These are phyloP conservation scores for Zoysia japonica DNA, from an alignment of 176 grass and related monocot species.

Conservation along the genomic window DNA sequence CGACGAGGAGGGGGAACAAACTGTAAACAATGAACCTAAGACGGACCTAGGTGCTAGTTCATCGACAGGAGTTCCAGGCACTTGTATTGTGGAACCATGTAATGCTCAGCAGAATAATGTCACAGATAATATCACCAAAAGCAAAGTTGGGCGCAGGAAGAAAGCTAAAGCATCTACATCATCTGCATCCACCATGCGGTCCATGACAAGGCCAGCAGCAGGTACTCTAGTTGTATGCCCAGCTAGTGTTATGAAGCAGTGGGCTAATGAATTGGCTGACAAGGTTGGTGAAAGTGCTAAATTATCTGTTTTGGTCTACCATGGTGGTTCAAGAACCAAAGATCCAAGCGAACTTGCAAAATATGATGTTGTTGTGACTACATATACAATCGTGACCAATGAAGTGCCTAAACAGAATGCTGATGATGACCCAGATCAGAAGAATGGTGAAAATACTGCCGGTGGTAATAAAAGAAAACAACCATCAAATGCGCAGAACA, in stretches of 20 bases:
- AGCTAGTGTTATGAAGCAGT: conserved; percentile 92
- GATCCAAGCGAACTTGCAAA: conserved; percentile 76
- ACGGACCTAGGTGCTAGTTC: conserved; percentile 41
- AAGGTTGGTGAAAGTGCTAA: conserved; percentile 70
- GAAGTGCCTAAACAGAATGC: conserved; percentile 92
- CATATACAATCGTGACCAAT: conserved; percentile 94
- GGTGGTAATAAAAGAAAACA: conserved; percentile 76
- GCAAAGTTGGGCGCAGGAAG: conserved; percentile 43
- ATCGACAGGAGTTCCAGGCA: conserved; percentile 26
- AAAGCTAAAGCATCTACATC: conserved; percentile 48
- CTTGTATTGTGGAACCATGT: conserved; percentile 23
- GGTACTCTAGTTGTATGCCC: conserved; percentile 96
- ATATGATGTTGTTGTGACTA: conserved; percentile 94
- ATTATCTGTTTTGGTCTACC: conserved; percentile 89
- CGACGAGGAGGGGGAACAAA: conserved; percentile 49
- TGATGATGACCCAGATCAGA: conserved; percentile 68
- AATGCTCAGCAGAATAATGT: conserved; percentile 23
- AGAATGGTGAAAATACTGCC: conserved; percentile 74
- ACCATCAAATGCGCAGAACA: conserved; percentile 36
- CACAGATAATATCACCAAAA: conserved; percentile 37
- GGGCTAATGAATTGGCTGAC: conserved; percentile 78
- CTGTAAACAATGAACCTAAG: conserved; percentile 29
- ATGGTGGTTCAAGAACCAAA: conserved; percentile 94
- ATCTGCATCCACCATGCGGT: conserved; percentile 36
- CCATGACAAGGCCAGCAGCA: conserved; percentile 77